phyloP scores from a whole-genome alignment of 164 flowering plant genomes.

The Vitis riparia region DNA sequence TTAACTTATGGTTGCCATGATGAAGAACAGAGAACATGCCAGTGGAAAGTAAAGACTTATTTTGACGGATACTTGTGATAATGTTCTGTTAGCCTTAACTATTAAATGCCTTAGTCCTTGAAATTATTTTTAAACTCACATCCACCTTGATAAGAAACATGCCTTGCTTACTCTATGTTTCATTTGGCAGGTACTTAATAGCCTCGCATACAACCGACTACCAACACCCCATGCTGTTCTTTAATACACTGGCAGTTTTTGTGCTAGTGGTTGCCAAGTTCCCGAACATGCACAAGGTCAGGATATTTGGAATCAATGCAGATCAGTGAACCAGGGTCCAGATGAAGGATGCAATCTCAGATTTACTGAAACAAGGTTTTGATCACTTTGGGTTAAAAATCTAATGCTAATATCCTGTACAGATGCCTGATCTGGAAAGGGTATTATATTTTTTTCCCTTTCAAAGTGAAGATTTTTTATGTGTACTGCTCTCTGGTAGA shows the following conservation, averaged over 20 bases:
- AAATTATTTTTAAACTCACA: not conserved
- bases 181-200: conserved; percentile 52
- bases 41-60: too few relatives aligned
- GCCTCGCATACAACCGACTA: conserved; percentile 73
- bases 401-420: conserved; percentile 31
- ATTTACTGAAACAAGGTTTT: conserved; percentile 7
- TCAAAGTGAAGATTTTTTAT: conserved; percentile 8
- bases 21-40: too few relatives aligned
- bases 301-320: conserved; percentile 63
- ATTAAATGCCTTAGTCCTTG: too few relatives aligned
- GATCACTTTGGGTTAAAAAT: conserved; percentile 6
- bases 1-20: too few relatives aligned
- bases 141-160: not conserved
- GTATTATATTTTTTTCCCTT: conserved; percentile 3
- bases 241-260: conserved; percentile 60
- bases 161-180: not conserved
- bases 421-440: conserved; percentile 35
- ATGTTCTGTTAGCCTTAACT: too few relatives aligned
- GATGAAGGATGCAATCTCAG: not conserved
- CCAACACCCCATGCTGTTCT: conserved; percentile 59
- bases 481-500: not conserved
- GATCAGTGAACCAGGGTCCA: conserved; percentile 35
- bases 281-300: conserved; percentile 71
- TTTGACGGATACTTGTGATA: too few relatives aligned
- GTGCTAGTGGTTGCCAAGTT: conserved; percentile 65